Conservation (phyloP, 2,329 filamentous ascomycete genomes). For the Lachnum nothofagi region DNA sequence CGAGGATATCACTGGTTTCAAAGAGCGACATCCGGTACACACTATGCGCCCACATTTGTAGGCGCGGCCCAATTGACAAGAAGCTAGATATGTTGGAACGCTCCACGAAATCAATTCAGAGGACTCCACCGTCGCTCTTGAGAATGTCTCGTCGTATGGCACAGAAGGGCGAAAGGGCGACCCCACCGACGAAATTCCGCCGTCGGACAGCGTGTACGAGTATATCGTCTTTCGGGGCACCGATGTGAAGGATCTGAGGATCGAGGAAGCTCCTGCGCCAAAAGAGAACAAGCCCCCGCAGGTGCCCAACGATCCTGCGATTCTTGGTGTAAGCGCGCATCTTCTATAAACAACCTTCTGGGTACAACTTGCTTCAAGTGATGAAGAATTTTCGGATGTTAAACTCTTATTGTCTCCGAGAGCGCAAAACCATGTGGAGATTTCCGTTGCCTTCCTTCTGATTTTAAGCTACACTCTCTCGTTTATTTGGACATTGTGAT, state of each 20-base stretch:
- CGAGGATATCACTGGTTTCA: constrained; percentile 92
- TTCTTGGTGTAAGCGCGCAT: constrained; percentile 78
- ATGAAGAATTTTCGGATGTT: constrained; percentile 98
- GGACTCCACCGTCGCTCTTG: constrained; percentile 90
- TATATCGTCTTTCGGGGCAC: constrained; percentile 98
- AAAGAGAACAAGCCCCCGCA: constrained; percentile 71
- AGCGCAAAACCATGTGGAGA: constrained; percentile 93
- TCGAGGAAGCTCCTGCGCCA: constrained; percentile 74
- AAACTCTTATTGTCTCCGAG: constrained; percentile 79
- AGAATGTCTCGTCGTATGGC: constrained; percentile 91
- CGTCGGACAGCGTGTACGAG: constrained; percentile 87
- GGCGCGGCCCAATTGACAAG: constrained; percentile 12
- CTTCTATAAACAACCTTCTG: constrained; percentile 12
- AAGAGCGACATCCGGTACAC: constrained; percentile 93
- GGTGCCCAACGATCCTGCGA: constrained; percentile 91
- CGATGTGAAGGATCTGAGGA: constrained; percentile 95
- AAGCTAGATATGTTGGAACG: constrained; percentile 80
- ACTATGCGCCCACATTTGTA: constrained; percentile 3
- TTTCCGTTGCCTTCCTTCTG: constrained; percentile 99
- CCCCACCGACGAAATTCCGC: constrained; percentile 73
- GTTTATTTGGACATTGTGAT: constrained; percentile 3
- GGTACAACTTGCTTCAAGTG: constrained; percentile 47
- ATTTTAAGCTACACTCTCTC: constrained; percentile 39
- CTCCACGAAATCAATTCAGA: constrained; percentile 98
- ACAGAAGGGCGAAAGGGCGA: constrained; percentile 83